Conservation (phyloP, 805 yeast species). For the Vanderwaltozyma verrucispora region DNA sequence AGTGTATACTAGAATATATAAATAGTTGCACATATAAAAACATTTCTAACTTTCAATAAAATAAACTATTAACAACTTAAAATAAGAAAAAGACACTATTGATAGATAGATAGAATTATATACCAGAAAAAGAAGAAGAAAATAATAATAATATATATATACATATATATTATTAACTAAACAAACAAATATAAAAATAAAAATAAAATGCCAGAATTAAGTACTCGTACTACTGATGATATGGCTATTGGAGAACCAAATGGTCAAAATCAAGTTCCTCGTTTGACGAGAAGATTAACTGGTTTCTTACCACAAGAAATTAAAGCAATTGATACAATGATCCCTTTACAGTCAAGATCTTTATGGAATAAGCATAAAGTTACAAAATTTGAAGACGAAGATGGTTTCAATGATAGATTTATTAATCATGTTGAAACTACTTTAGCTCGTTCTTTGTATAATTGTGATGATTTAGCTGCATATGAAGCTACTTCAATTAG, state of each 20-base stretch:
- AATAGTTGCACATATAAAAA: too few relatives aligned
- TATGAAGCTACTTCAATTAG: constrained; percentile 80
- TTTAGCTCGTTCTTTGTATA: constrained; percentile 83
- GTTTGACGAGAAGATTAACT: constrained; percentile 63
- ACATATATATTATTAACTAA: too few relatives aligned
- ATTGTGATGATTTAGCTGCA: constrained; percentile 87
- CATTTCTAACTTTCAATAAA: too few relatives aligned
- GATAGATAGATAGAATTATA: too few relatives aligned
- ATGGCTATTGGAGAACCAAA: constrained; percentile 22
- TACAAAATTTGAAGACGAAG: constrained; percentile 37
- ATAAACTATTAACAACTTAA: too few relatives aligned
- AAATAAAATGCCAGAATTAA: not conserved
- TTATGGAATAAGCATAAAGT: constrained; percentile 67
- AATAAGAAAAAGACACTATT: too few relatives aligned
- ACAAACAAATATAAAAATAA: too few relatives aligned
- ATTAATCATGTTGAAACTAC: constrained; percentile 85
- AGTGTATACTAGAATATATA: too few relatives aligned
- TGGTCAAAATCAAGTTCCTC: constrained; percentile 31
- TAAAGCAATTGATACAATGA: constrained; percentile 66
- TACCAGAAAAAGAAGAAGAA: too few relatives aligned
- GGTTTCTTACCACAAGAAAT: constrained; percentile 90
- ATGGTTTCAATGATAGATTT: constrained; percentile 55
- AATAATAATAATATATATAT: too few relatives aligned
- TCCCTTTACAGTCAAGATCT: constrained; percentile 68
- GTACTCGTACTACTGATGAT: constrained; percentile 17